Evolutionary conservation across 2,329 filamentous ascomycete genomes (phyloP), one percentile per base, ranked within the genome.

Genomic region (Pseudogymnoascus sp.): DNA sequence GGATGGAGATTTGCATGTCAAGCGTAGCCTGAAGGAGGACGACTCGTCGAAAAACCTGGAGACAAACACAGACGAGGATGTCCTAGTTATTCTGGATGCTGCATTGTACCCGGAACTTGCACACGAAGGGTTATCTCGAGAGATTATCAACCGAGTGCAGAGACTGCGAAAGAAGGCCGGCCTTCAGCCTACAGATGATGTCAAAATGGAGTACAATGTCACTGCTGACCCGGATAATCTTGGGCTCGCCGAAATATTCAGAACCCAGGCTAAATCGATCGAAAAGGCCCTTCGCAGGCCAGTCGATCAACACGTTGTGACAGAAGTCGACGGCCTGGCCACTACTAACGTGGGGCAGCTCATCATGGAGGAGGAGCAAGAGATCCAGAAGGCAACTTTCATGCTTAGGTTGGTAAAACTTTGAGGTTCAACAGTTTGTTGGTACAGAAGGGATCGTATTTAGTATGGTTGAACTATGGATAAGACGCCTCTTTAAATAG

Each of bases 111-210:
- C 92, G 0, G 92, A 96, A 72, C 81, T 99, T 37, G 89, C 89
- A 56, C 86, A 93, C 68, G 93, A 98, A 75, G 95, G 93, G 62
- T 77, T 99, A 62, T 93, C 90, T 1, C 84, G 95, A 70, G 95
- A 98, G 76, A 89, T 99, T 68, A 89, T 99, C 79, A 89, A 96
- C 75, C 88, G 93, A 41, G 89, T 99, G 22, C 95, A 99, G 78
- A 85, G 90, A 68, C 81, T 98, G 66, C 87, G 95, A 68, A 99
- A 99, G 84, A 95, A 95, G 80, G 93, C 93, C 6, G 91, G 91
- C 0, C 81, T 99, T 61, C 86, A 93, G 67, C 87, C 92, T 1
- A 98, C 93, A 0, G 95, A 99, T 72, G 95, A 98, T 72, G 88
- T 99, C 66, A 90, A 89, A 78, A 96, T 99, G 90, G 90, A 96